A percentile compares a stretch with the other conserved stretches of the same genome.
phyloP scores from a whole-genome alignment of 129 eudicot species.

The Pseudognaphalium luteoalbum region DNA sequence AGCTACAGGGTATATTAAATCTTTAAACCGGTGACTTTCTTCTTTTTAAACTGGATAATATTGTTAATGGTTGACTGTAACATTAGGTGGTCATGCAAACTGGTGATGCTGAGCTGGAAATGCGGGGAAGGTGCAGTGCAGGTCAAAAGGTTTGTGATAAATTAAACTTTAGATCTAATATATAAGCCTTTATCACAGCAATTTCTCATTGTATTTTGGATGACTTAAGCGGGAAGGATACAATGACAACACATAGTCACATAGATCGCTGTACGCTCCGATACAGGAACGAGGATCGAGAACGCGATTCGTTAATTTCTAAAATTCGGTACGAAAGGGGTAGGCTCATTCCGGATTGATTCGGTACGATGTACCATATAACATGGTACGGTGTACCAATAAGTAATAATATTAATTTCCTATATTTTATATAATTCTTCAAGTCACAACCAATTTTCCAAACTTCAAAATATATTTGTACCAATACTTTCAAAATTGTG shows the following conservation, averaged over 20 bases:
- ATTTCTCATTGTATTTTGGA: neutral
- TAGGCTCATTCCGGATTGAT: no score
- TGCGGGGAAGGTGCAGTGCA: slow-evolving; percentile 99
- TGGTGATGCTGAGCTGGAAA: slow-evolving; percentile 93
- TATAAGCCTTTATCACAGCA: neutral
- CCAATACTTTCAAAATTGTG: no score
- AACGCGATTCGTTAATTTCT: no score
- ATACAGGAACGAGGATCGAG: no score
- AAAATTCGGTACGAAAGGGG: no score
- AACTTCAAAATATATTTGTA: no score
- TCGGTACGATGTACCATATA: no score
- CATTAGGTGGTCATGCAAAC: slow-evolving; percentile 86
- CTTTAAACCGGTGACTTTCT: neutral
- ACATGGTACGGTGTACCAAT: no score
- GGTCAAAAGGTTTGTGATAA: slow-evolving; percentile 8
- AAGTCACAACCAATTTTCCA: no score
- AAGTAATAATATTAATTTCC: no score
- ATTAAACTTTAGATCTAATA: neutral
- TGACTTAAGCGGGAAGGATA: neutral
- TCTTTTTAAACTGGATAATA: neutral
- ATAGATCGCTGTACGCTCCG: no score
- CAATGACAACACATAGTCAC: neutral
- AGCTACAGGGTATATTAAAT: slow-evolving; percentile 70
- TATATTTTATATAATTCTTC: no score
- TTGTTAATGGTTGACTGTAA: slow-evolving; percentile 2